Evolutionary conservation across 805 yeast genomes (phyloP), one percentile per base, ranked within the genome.

Genomic region (Jamesozyma spencerorum): DNA sequence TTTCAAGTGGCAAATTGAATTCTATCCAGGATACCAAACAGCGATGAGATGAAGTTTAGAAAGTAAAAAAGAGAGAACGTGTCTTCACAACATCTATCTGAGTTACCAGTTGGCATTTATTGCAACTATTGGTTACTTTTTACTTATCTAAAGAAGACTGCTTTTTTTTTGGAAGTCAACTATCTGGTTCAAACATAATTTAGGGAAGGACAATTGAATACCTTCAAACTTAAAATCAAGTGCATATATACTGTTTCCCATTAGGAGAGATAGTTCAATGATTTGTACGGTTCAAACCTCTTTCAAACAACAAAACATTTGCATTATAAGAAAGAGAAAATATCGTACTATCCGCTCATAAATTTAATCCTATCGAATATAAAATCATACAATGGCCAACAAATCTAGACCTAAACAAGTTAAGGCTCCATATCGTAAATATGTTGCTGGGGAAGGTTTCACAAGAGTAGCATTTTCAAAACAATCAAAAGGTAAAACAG

Each of bases 371-470:
- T 32, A 10, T 10, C 24, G 7, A 20, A 5, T 20, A 20, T 33
- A 13, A n/a, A 33, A 20, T 11, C 33, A 8, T 11, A 27, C 3
- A 3, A 87, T 87, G 80, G 96, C 87, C 27, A 87, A 87, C 63
- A 87, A 86, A 62, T 65, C 88, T 54, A 73, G 97, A 58, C 87
- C 95, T 10, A 82, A 81, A 69, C 82, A 87, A 69, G 68, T 73
- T 36, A 78, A 80, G 47, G 86, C 87, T 41, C 87, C 88, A 5
- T 87, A 84, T 63, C 72, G 78, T 60, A 74, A 80, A 60, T 85
- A 85, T 58, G 86, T 74, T 7, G 76, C 72, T 8, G 69, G 68
- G 7, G 55, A 56, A 40, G 66, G 59, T 42, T 74, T 35, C 39
- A 28, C 37, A 4, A 39, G 34, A 30, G 49, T 46, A 4, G 18